phyloP scores from a whole-genome alignment of 2,329 filamentous ascomycete species.

The Penicillium aurantiogriseum region DNA sequence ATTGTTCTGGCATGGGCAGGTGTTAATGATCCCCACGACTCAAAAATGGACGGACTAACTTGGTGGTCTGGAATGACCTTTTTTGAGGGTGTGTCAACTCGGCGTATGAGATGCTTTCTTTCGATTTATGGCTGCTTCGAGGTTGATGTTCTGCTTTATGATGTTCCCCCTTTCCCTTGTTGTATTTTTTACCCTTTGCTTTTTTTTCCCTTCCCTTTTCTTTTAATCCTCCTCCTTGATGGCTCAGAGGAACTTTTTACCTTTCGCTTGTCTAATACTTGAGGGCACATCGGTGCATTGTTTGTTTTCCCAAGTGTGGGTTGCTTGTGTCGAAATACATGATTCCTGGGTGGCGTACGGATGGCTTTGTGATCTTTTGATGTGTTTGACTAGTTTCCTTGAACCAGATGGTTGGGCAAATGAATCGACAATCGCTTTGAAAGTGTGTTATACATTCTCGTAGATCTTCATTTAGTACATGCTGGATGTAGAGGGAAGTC shows the following conservation, averaged over 20 bases:
- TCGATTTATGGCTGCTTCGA: conserved; percentile 19
- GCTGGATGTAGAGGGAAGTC: not conserved
- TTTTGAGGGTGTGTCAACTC: conserved; percentile 31
- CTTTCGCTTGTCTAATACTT: conserved; percentile 30
- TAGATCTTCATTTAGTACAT: not conserved
- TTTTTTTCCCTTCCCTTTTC: conserved; percentile 5
- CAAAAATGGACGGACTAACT: conserved; percentile 36
- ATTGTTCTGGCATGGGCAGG: conserved; percentile 39
- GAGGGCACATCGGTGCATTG: conserved; percentile 22
- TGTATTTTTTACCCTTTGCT: conserved; percentile 22
- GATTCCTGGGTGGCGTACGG: conserved; percentile 26
- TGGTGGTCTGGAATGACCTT: conserved; percentile 30
- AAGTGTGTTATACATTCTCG: not conserved
- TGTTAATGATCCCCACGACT: conserved; percentile 43
- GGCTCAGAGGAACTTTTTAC: conserved; percentile 9
- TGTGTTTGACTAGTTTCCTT: conserved; percentile 21
- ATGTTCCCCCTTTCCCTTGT: conserved; percentile 18
- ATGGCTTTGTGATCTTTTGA: conserved; percentile 20
- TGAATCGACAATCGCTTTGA: conserved; percentile 16
- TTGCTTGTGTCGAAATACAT: conserved; percentile 26
- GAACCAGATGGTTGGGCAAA: conserved; percentile 17
- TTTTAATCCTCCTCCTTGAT: conserved; percentile 16
- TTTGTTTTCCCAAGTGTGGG: conserved; percentile 12
- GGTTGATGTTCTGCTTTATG: conserved; percentile 24
- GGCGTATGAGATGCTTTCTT: conserved; percentile 30